phyloP scores from a whole-genome alignment of 2,329 filamentous ascomycete genomes.

The Lasiodiplodia citricola region DNA sequence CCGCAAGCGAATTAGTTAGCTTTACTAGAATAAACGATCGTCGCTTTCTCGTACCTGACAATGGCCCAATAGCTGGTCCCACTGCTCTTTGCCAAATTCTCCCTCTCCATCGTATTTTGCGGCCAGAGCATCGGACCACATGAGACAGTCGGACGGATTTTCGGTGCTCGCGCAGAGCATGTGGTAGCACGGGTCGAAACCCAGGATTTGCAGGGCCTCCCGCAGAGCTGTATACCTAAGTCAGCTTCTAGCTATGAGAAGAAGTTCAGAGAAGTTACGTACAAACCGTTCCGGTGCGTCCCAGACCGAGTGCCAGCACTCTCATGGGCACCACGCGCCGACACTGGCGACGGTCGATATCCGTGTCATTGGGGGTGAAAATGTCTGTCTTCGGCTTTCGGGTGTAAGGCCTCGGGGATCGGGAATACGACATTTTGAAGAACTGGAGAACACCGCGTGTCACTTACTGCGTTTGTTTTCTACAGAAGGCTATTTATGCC shows the following conservation, averaged over 20 bases:
- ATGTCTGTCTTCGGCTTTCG: not conserved
- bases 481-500: conserved; percentile 1
- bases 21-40: too few species aligned
- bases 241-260: not conserved
- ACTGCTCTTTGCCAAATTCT: conserved; percentile 68
- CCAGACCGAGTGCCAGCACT: not conserved
- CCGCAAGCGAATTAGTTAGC: too few species aligned
- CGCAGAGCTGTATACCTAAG: not conserved
- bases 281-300: not conserved
- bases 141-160: conserved; percentile 69
- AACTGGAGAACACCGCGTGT: not conserved
- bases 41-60: conserved; percentile 50
- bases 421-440: not conserved
- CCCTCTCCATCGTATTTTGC: conserved; percentile 67
- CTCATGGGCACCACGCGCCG: not conserved
- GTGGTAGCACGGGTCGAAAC: conserved; percentile 73
- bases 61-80: conserved; percentile 71
- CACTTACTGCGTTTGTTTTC: not conserved
- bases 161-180: conserved; percentile 74
- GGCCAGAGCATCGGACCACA: conserved; percentile 72
- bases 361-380: not conserved
- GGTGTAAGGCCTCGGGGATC: not conserved
- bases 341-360: not conserved
- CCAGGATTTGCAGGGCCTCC: conserved; percentile 68
- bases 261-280: not conserved